Conservation (phyloP, 441 rosid genomes). For the Gossypium davidsonii region DNA sequence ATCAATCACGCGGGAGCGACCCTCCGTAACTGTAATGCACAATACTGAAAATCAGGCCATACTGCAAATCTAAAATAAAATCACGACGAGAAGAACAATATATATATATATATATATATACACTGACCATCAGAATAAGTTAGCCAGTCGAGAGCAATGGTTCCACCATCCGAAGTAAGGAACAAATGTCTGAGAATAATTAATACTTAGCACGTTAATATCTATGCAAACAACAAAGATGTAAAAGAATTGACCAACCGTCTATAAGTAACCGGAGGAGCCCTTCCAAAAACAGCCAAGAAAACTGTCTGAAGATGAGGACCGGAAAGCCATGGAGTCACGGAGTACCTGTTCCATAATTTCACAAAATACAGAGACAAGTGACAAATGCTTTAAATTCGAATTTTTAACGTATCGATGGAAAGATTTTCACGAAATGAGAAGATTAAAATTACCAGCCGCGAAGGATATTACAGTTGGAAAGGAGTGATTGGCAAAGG, state of each 20-base stretch:
- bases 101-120: neutral
- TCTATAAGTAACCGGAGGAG: constrained; percentile 58
- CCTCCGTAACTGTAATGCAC: constrained; percentile 33
- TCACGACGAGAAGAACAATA: neutral
- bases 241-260: neutral
- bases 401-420: neutral
- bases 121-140: constrained; percentile 43
- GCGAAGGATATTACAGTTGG: constrained; percentile 56
- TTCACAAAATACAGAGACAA: neutral
- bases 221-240: neutral
- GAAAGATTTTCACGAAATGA: neutral
- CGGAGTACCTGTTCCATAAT: constrained; percentile 38
- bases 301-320: constrained; percentile 77
- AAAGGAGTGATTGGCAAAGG: constrained; percentile 43
- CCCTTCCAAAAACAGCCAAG: constrained; percentile 48
- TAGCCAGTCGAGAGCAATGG: constrained; percentile 88
- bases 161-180: constrained; percentile 68
- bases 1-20: constrained; percentile 19
- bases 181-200: constrained; percentile 42
- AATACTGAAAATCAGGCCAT: neutral
- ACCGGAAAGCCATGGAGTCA: constrained; percentile 79
- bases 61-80: neutral
- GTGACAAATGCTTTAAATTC: neutral
- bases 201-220: neutral
- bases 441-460: constrained; percentile 35